These are phyloP conservation scores for Euphorbia peplus DNA, from an alignment of 345 rosid species.

Conservation along the genomic window DNA sequence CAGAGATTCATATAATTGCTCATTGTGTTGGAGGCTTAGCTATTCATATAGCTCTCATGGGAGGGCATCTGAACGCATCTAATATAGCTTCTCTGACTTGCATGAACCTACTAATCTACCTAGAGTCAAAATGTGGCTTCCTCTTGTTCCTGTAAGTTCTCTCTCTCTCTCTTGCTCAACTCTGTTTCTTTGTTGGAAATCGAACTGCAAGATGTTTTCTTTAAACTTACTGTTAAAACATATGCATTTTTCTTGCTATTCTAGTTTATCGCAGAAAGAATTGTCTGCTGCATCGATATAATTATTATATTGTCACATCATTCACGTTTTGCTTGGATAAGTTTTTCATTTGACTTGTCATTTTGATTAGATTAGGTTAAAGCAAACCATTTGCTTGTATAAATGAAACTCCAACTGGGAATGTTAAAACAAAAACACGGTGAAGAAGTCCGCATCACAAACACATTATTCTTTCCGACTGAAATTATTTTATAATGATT, in stretches of 20 bases:
- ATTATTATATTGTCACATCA: background rate
- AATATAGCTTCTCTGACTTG: conserved; percentile 42
- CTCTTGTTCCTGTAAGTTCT: conserved; percentile 34
- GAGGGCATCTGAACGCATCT: conserved; percentile 39
- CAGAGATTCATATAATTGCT: conserved; percentile 42
- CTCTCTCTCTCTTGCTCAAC: background rate
- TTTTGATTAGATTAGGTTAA: too few relatives aligned
- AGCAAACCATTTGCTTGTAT: too few relatives aligned
- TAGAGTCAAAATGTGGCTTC: conserved; percentile 46
- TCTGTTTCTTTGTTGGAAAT: background rate
- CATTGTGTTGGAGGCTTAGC: conserved; percentile 44
- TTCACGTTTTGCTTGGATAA: too few relatives aligned
- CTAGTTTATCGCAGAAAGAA: background rate
- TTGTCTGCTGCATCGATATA: background rate
- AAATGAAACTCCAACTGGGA: too few relatives aligned
- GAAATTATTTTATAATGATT: too few relatives aligned
- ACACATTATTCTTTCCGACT: too few relatives aligned
- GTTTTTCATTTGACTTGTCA: too few relatives aligned
- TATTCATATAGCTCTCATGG: conserved; percentile 47
- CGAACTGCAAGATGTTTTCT: background rate
- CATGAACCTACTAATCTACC: conserved; percentile 31
- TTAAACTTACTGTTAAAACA: background rate
- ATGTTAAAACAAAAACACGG: too few relatives aligned
- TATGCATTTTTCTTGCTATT: background rate
- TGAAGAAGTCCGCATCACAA: too few relatives aligned